phyloP scores from a whole-genome alignment of 169 alveolate species.

The Ichthyophthirius multifiliis region DNA sequence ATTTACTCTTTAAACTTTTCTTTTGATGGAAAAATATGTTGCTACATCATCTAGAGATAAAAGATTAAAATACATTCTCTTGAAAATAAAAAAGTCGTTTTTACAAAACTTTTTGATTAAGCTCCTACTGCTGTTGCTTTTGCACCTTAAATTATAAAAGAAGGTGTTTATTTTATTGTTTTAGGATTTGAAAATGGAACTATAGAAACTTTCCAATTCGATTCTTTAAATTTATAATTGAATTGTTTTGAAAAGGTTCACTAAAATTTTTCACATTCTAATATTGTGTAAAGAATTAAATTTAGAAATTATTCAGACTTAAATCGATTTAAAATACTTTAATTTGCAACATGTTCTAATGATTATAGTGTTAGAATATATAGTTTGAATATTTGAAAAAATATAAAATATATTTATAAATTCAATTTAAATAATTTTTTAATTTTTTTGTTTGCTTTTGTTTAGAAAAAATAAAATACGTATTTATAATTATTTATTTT shows the following conservation, averaged over 20 bases:
- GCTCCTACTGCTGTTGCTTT: constrained; percentile 66
- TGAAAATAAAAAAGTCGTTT: constrained; percentile 33
- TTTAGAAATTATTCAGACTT: constrained; percentile 35
- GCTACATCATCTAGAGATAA: constrained; percentile 80
- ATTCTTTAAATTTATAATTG: constrained; percentile 25
- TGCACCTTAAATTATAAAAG: constrained; percentile 31
- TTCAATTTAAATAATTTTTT: too few relatives aligned
- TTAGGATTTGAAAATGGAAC: constrained; percentile 60
- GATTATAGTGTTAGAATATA: constrained; percentile 54
- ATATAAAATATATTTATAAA: too few relatives aligned
- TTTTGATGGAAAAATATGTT: constrained; percentile 58
- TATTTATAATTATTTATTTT: too few relatives aligned
- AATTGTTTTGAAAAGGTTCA: constrained; percentile 26
- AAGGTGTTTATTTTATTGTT: constrained; percentile 39
- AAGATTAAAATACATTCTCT: constrained; percentile 42
- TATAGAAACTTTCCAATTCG: constrained; percentile 22
- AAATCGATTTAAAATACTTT: constrained; percentile 18
- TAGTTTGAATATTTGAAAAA: not conserved
- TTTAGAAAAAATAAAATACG: too few relatives aligned
- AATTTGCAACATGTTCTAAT: constrained; percentile 46
- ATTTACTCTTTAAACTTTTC: constrained; percentile 71
- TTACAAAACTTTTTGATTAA: constrained; percentile 46
- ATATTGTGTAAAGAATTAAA: constrained; percentile 52
- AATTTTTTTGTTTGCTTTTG: too few relatives aligned
- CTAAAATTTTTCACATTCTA: constrained; percentile 52